These are phyloP conservation scores for Nigrospora oryzae DNA, from an alignment of 2,329 filamentous ascomycete genomes.

Conservation along the genomic window DNA sequence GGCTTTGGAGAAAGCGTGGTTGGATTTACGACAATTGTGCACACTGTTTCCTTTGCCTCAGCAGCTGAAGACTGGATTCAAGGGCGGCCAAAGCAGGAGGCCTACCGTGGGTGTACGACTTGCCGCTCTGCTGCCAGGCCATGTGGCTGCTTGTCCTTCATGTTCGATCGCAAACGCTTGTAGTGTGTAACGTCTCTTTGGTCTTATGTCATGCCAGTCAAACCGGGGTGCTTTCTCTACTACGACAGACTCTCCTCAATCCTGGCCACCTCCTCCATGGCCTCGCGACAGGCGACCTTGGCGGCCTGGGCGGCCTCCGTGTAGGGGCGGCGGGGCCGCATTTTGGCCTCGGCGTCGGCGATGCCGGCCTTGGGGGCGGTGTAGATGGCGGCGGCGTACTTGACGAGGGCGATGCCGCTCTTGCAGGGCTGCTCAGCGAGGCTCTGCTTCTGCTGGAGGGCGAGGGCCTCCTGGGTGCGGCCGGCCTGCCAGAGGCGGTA, in stretches of 20 bases:
- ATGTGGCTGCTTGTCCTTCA: too few species aligned
- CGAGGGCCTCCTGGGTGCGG: conserved; percentile 47
- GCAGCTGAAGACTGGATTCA: background rate
- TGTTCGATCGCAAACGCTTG: too few species aligned
- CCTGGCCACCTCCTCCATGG: conserved; percentile 26
- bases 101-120: too few species aligned
- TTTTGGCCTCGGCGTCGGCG: conserved; percentile 45
- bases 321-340: conserved; percentile 56
- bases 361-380: conserved; percentile 52
- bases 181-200: too few species aligned
- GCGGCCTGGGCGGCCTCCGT: conserved; percentile 33
- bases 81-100: too few species aligned
- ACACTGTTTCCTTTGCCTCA: background rate
- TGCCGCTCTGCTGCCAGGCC: too few species aligned
- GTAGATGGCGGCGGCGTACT: conserved; percentile 56
- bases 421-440: conserved; percentile 60
- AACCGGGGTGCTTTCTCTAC: background rate
- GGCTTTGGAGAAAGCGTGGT: background rate
- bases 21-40: background rate
- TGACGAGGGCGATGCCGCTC: conserved; percentile 57
- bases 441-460: conserved; percentile 52
- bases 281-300: conserved; percentile 29
- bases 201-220: background rate
- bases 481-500: conserved; percentile 55
- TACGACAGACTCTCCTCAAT: conserved; percentile 16